These are phyloP conservation scores for Pythium volutum DNA, from an alignment of 352 stramenopile genomes.

Conservation along the genomic window DNA sequence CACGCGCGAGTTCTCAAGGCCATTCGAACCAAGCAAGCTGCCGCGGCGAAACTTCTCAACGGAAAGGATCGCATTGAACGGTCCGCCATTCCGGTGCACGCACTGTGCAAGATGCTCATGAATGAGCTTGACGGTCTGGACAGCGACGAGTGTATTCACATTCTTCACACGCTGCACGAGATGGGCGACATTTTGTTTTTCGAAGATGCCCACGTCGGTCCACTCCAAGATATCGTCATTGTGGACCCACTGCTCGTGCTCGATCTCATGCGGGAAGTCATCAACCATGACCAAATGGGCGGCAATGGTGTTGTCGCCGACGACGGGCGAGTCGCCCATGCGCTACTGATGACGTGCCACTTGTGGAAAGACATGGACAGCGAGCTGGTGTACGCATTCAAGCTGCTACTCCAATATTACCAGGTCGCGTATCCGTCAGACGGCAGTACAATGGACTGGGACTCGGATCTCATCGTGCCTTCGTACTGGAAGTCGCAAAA, in stretches of 20 bases:
- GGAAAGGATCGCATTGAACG: conserved; percentile 12
- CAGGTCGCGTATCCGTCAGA: conserved; percentile 23
- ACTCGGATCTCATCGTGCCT: conserved; percentile 19
- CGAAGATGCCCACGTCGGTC: conserved; percentile 1
- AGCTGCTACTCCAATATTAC: conserved; percentile 26
- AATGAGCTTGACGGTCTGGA: neutral
- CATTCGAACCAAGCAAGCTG: neutral
- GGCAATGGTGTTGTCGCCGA: neutral
- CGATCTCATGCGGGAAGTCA: conserved; percentile 24
- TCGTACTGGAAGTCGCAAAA: conserved; percentile 5
- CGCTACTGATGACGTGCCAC: neutral
- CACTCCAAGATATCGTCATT: conserved; percentile 14
- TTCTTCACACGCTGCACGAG: conserved; percentile 18
- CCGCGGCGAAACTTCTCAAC: neutral
- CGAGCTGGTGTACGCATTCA: conserved; percentile 23
- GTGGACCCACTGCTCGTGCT: conserved; percentile 28
- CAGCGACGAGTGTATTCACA: conserved; percentile 6
- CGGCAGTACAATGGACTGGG: conserved; percentile 15
- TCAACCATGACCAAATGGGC: conserved; percentile 16
- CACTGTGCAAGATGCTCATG: neutral
- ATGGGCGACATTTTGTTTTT: conserved; percentile 21
- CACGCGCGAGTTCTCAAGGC: neutral
- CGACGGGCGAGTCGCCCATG: conserved; percentile 13
- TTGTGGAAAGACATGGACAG: conserved; percentile 18
- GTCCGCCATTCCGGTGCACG: neutral